Conservation (phyloP, 2,329 filamentous ascomycete genomes). For the Cytospora mali region DNA sequence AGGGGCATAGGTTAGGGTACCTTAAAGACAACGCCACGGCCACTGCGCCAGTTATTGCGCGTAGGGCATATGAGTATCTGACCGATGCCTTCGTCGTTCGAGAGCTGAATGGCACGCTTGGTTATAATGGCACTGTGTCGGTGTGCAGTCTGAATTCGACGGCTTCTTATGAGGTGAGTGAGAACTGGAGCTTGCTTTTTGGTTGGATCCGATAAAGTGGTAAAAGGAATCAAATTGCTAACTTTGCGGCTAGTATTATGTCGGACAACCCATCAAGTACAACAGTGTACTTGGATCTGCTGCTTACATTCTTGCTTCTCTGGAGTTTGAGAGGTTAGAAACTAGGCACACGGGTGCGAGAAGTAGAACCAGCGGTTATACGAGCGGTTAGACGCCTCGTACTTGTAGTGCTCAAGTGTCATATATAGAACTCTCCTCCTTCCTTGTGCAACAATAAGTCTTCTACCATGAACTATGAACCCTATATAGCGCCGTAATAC, state of each 20-base stretch:
- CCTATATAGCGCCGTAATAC: too few relatives aligned
- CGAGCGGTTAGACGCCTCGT: not conserved
- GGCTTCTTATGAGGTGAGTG: conserved; percentile 47
- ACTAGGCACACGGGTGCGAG: not conserved
- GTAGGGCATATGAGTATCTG: conserved; percentile 44
- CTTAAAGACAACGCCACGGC: conserved; percentile 29
- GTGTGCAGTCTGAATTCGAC: conserved; percentile 50
- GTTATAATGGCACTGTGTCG: conserved; percentile 50
- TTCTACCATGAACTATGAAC: too few relatives aligned
- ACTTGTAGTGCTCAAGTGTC: not conserved
- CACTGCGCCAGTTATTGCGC: conserved; percentile 37
- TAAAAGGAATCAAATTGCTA: not conserved
- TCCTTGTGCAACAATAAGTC: too few relatives aligned
- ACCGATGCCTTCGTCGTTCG: conserved; percentile 45
- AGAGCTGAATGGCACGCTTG: conserved; percentile 46
- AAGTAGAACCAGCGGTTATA: not conserved
- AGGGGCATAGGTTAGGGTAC: conserved; percentile 41
- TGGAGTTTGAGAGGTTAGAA: conserved; percentile 2
- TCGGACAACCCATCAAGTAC: conserved; percentile 6
- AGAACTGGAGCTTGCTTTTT: not conserved
- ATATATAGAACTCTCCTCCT: too few relatives aligned
- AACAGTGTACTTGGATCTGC: conserved; percentile 10
- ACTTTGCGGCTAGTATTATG: not conserved
- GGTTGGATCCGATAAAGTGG: not conserved
- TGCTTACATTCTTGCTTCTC: conserved; percentile 7